Conservation (phyloP, 78 protist genomes). For the Dictyostelium capitatum region DNA sequence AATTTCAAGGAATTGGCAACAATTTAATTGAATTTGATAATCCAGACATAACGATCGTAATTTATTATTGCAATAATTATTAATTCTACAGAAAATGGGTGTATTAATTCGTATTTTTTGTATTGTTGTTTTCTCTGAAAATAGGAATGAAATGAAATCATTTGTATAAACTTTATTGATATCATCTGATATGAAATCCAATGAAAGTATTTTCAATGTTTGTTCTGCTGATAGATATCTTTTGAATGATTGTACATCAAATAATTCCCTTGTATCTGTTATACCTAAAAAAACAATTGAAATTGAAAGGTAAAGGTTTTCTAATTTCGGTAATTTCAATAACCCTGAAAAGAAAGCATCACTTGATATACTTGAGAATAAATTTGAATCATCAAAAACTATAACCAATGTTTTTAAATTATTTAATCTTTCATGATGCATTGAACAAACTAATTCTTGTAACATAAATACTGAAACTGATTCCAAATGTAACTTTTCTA, state of each 20-base stretch:
- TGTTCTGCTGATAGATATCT: background rate
- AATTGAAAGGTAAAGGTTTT: background rate
- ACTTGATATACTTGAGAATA: background rate
- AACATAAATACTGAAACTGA: background rate
- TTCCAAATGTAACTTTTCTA: conserved; percentile 21
- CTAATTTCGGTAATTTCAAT: background rate
- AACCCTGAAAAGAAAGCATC: background rate
- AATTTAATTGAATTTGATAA: background rate
- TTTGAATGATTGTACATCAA: background rate
- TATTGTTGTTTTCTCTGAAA: background rate
- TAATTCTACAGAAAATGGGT: background rate
- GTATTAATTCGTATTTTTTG: conserved; percentile 6
- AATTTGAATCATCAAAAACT: conserved; percentile 9
- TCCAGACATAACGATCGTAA: background rate
- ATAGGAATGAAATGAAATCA: background rate
- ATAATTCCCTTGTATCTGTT: background rate
- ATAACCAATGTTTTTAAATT: background rate
- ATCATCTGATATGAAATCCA: conserved; percentile 11
- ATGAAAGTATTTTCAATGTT: background rate
- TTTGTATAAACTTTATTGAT: background rate
- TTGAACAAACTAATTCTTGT: conserved; percentile 10
- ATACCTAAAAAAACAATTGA: background rate
- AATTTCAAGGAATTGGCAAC: background rate
- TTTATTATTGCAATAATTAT: background rate
- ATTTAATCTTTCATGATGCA: background rate